Evolutionary conservation across 2,329 filamentous ascomycete genomes (phyloP), one percentile per base, ranked within the genome.

Genomic region (Exophiala dermatitidis): DNA sequence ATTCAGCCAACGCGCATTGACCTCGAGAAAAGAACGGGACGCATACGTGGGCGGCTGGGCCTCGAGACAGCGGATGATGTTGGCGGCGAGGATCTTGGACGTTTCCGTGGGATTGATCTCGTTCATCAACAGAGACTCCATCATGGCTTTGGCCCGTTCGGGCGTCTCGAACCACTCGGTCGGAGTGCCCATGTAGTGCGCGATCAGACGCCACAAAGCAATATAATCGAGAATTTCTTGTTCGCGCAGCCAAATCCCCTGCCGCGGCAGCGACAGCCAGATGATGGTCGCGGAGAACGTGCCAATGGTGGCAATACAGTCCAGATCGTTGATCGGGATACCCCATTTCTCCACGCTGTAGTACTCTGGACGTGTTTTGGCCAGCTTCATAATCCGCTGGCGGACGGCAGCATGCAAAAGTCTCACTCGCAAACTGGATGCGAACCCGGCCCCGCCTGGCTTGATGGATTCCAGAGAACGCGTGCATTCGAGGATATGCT

Each of bases 161-260:
- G 79, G 74, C 0, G 75, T 79, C 1, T 74, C 73, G 64, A 89
- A 82, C 59, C 75, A 77, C 28, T 76, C 76, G 1, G 79, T 79
- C 0, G 86, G 86, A 4, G 81, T 81, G 8, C 86, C 87, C 62
- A 89, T 77, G 31, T 90, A 73, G 63, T 88, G 77, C 0, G 79
- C 86, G 8, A 90, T 79, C 58, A 87, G 85, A 2, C 86, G 78
- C 86, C 86, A 91, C 0, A 91, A 71, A 0, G 86, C 85, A 42
- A 88, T 74, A 65, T 88, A 90, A 63, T 90, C 86, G 1, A 65
- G 64, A 1, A 79, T 81, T 64, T 91, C 86, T 53, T 79, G 77
- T 30, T 74, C 53, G 0, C 77, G 75, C 29, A 87, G 70, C 60
- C 72, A 83, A 50, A 91, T 82, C 2, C 86, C 87, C 69, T 90